A percentile compares a stretch with the other conserved stretches of the same genome.
Conservation (phyloP, 129 eudicot genomes). For the Apium graveolens region DNA sequence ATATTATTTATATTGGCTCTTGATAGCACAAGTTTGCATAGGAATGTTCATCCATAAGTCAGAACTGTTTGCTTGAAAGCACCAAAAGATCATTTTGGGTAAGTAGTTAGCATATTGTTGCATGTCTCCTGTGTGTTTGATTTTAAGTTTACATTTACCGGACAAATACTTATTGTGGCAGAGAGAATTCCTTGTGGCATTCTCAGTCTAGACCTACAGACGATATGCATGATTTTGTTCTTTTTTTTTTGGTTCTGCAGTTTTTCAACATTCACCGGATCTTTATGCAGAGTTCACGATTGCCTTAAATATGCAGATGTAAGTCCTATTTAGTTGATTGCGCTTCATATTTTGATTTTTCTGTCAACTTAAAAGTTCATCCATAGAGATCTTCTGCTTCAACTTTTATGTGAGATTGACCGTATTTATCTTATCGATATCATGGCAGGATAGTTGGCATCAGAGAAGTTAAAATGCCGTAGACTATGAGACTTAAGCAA, state of each 20-base stretch:
- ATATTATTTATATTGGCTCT: conserved; percentile 13
- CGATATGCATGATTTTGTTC: background rate
- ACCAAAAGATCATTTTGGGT: background rate
- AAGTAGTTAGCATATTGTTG: background rate
- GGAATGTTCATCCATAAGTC: background rate
- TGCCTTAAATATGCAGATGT: background rate
- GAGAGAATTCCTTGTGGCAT: background rate
- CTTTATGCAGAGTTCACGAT: background rate
- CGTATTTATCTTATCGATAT: background rate
- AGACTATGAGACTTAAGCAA: background rate
- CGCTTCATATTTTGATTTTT: too few species aligned
- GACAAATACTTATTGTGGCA: background rate
- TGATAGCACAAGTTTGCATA: background rate
- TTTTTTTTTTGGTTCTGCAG: background rate
- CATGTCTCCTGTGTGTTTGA: background rate
- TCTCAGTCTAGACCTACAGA: background rate
- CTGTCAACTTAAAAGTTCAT: background rate
- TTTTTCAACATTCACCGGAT: background rate
- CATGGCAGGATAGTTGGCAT: background rate
- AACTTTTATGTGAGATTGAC: background rate
- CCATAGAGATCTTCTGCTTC: background rate
- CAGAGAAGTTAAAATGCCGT: background rate
- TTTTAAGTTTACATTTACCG: background rate
- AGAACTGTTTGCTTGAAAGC: background rate
- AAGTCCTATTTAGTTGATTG: background rate